Evolutionary conservation across 495 filamentous ascomycete species (phyloP), one percentile per base, ranked within the genome.

Genomic region (Daldinia concentrica): DNA sequence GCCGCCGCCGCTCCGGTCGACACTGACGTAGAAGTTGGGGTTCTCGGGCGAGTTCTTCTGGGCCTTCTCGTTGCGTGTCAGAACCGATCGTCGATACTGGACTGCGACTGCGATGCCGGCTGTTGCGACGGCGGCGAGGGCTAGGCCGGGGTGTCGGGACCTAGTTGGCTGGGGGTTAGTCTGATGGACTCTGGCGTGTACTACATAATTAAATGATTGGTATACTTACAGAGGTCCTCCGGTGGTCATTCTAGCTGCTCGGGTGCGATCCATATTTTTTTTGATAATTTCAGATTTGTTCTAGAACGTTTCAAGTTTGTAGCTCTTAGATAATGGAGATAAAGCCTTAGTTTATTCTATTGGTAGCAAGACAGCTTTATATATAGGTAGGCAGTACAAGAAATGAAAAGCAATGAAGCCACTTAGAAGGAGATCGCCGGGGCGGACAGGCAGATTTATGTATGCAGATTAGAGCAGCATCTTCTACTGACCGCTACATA

Each of bases 1-100:
- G 0, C 82, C 82, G 4, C 82, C 82, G 15, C 82, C 82, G 64
- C 82, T 85, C 32, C 82, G 78, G n/a, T 85, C 82, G 52, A 84
- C 82, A 64, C 77, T 82, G 32, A 85, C 82, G 64, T 84, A 82
- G 34, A 79, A 66, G 32, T 76, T 78, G 24, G 69, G 61, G 17
- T 64, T 8, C 11, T 71, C 64, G 58, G 65, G 39, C 34, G 78
- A 71, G 61, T 69, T 76, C 77, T 77, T 78, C 58, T 83, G 82
- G 32, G 76, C 75, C 7, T 58, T 58, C 73, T 84, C 82, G 77
- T 84, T 84, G 41, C 79, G 74, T 22, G 65, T 66, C 37, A 82
- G 57, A 5, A 68, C 72, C n/a, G 63, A 52, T 4, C 78, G 73
- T 30, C 79, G 51, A 73, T 80, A 79, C 56, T 74, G 76, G 73